These are phyloP conservation scores for Hypoxylon cercidicola DNA, from an alignment of 495 filamentous ascomycete genomes.

Conservation along the genomic window DNA sequence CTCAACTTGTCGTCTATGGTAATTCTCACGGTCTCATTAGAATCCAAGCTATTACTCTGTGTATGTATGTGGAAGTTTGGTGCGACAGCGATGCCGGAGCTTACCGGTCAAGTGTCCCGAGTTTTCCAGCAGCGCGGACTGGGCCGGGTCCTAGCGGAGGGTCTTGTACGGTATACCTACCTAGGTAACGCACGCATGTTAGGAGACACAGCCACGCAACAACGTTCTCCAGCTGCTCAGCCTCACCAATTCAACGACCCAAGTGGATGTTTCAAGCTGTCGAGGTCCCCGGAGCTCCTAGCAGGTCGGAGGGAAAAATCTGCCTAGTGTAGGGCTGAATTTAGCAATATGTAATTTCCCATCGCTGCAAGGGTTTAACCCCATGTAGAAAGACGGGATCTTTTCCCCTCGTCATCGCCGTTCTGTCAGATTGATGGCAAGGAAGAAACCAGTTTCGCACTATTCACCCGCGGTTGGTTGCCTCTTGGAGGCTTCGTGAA, in stretches of 20 bases:
- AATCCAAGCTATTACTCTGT: no score
- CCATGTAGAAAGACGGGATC: conserved; percentile 15
- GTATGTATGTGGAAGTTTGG: no score
- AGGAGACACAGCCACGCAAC: conserved; percentile 32
- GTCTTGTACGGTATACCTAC: no score
- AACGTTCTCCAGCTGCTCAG: conserved; percentile 15
- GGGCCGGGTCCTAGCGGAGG: no score
- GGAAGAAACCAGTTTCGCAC: conserved; percentile 11
- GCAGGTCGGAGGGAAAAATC: conserved; percentile 18
- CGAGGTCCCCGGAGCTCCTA: conserved; percentile 2
- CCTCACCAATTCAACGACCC: conserved; percentile 25
- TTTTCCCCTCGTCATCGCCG: conserved; percentile 18
- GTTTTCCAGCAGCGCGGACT: no score
- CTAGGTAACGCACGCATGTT: no score
- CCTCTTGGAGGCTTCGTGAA: conserved; percentile 18
- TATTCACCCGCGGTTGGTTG: conserved; percentile 19
- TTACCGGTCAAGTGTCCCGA: no score
- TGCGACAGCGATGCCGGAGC: no score
- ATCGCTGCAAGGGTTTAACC: conserved; percentile 12
- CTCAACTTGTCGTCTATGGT: no score
- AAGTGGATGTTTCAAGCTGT: conserved; percentile 21
- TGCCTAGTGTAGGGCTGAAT: conserved; percentile 44
- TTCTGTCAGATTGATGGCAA: conserved; percentile 8
- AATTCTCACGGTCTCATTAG: no score
- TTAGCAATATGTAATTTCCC: conserved; percentile 7